Base-by-base conservation (phyloP, 192 early-diverging fungal species). In the Coemansia sp. region DNA sequence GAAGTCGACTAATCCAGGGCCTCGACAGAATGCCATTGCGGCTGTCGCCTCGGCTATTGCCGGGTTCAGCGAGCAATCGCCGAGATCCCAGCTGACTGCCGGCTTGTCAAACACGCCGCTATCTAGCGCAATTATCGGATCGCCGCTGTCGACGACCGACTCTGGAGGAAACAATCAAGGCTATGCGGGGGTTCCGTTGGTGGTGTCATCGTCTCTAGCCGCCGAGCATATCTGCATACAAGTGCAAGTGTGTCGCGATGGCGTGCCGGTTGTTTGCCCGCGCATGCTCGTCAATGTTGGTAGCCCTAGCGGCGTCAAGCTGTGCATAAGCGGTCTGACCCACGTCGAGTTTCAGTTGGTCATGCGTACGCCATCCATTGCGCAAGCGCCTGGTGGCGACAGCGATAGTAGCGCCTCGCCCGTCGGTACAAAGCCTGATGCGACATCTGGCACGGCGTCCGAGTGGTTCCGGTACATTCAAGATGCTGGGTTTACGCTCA, bases 141-240 rank as follows among this genome's bases (percentile, higher is more conserved):
- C 82, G 20, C 82, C 82, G 6, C 63, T 65, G 41, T 79, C 82
- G 1, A 61, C 70, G 13, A 64, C 69, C 24, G 78, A 79, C 2
- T 71, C 74, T n/a, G 55, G 65, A 5, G 69, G 62, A 5, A 74
- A 69, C 40, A 55, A 39, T 27, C 49, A 68, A n/a, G 74, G 60
- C 18, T 57, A 65, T n/a, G 44, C 70, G 2, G 40, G 66, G 15
- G 34, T 72, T 36, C 72, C 82, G 24, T 53, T 84, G 10, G 72
- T 80, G 11, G 69, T 80, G 7, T 79, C 82, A 24, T 80, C 78
- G 13, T 84, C 82, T 10, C 83, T 99, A n/a, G 94, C 94, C 1
- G 91, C 96, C 41, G 94, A 97, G 72, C 95, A 98, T 74, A 80
- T 99, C 7, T 92, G 92, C 64, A 79, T 97, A 5, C 90, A 92